Evolutionary conservation across 305 asterid genomes (phyloP).

Genomic region (Solanum hybrid): DNA sequence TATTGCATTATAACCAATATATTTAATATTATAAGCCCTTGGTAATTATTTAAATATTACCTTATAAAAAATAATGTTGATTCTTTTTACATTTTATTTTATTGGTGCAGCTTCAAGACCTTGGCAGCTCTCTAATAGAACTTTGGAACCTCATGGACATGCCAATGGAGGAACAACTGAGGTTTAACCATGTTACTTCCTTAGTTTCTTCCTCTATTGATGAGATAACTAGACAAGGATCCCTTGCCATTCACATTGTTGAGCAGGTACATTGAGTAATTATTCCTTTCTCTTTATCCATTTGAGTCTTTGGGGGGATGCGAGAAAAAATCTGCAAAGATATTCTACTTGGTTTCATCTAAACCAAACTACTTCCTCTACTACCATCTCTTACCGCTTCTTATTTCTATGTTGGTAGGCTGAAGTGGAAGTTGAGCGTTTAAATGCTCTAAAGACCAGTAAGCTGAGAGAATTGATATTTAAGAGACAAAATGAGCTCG

Average conservation of each 20-base stretch:
- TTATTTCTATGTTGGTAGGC: conserved; percentile 28
- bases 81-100: neutral
- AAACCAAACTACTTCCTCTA: neutral
- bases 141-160: conserved; percentile 66
- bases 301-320: neutral
- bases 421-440: conserved; percentile 51
- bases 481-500: conserved; percentile 63
- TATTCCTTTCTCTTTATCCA: conserved; percentile 1
- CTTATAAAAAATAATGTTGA: neutral
- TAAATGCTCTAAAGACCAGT: conserved; percentile 50
- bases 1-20: neutral
- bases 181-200: conserved; percentile 39
- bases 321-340: neutral
- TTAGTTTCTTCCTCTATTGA: conserved; percentile 34
- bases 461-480: conserved; percentile 67
- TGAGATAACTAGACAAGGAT: conserved; percentile 39
- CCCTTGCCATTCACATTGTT: conserved; percentile 49
- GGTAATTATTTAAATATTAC: neutral
- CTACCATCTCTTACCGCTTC: conserved; percentile 7
- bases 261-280: conserved; percentile 39
- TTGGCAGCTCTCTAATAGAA: conserved; percentile 40
- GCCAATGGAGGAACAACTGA: conserved; percentile 38
- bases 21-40: neutral
- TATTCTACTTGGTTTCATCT: neutral
- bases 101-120: conserved; percentile 38